Evolutionary conservation across 179 eudicot genomes (phyloP), one percentile per base, ranked within the genome.

Genomic region (Silene noctiflora): DNA sequence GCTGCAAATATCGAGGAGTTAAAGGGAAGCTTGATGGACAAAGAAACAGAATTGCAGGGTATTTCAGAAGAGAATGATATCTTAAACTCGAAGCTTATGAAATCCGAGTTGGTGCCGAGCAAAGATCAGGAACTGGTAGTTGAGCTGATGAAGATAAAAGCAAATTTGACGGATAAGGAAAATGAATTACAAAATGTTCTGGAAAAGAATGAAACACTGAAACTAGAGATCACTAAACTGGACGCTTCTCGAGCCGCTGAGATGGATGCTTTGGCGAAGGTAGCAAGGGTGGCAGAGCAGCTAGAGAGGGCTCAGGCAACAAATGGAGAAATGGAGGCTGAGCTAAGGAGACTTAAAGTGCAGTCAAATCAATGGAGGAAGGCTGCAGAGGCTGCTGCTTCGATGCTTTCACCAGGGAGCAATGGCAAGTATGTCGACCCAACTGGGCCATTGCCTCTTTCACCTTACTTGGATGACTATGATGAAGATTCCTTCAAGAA

Each of bases 341-440:
- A 95, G 88, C 73, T 95, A 12, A 88, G 91, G 74, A 85, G 79
- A 88, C 82, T 92, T 5, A 95, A 89, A 78, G 91, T 95, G 74
- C 97, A 95, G 83, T 86, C 93, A 4, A 91, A 89, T 70, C 98
- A 95, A 64, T 95, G 98, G 98, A 86, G 98, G 77, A 95, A 95
- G 77, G 98, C 98, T 20, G 98, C 98, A 25, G 98, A 95, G 79
- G 97, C 91, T 17, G 98, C 98, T 68, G 94, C 97, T 12, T 75
- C 98, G 5, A 92, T 95, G 87, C 88, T 95, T n/a, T 89, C 96
- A 1, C 82, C 87, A 0, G 89, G 87, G 1, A 80, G 85, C 58
- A 86, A 87, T 2, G 96, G 91, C 63, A 88, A 85, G 71, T 75
- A 84, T 21, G 80, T 91, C 27, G 97, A 91, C 74, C 83, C 91